phyloP scores from a whole-genome alignment of 2,329 filamentous ascomycete species.

The Paraphaeosphaeria minitans region DNA sequence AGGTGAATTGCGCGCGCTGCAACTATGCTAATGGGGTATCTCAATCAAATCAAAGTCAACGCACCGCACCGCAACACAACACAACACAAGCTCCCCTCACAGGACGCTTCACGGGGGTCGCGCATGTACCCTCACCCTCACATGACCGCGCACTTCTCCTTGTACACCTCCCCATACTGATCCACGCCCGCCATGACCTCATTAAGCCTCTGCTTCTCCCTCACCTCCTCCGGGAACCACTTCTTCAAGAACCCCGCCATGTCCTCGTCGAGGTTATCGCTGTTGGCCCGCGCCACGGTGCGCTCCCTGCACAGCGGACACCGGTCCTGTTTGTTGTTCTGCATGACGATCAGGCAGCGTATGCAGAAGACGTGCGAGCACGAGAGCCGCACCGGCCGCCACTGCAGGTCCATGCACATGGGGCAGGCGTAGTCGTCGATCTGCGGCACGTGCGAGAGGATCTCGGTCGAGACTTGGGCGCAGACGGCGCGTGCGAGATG shows the following conservation, averaged over 20 bases:
- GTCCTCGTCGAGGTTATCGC: constrained; percentile 71
- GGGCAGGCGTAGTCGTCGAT: constrained; percentile 85
- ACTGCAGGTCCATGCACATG: constrained; percentile 79
- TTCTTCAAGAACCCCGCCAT: constrained; percentile 72
- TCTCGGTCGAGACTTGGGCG: constrained; percentile 71
- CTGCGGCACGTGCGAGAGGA: constrained; percentile 76
- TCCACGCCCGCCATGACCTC: constrained; percentile 77
- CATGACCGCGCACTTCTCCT: constrained; percentile 66
- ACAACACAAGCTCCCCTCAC: too few relatives aligned
- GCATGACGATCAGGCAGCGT: constrained; percentile 79
- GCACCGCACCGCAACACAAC: too few relatives aligned
- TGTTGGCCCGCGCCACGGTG: constrained; percentile 72
- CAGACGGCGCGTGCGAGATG: constrained; percentile 77
- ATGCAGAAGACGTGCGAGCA: constrained; percentile 85
- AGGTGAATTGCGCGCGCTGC: too few relatives aligned
- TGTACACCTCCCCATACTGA: constrained; percentile 70
- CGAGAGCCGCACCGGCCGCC: constrained; percentile 75
- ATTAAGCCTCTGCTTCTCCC: constrained; percentile 65
- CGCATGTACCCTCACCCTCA: constrained; percentile 33
- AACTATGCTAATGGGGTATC: background rate
- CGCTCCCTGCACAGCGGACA: constrained; percentile 79
- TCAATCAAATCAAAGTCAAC: background rate
- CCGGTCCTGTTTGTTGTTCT: constrained; percentile 67
- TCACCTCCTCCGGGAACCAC: constrained; percentile 78
- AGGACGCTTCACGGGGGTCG: too few relatives aligned